Conservation (phyloP, 768 basidiomycete genomes). For the Kwoniella dejecticola region DNA sequence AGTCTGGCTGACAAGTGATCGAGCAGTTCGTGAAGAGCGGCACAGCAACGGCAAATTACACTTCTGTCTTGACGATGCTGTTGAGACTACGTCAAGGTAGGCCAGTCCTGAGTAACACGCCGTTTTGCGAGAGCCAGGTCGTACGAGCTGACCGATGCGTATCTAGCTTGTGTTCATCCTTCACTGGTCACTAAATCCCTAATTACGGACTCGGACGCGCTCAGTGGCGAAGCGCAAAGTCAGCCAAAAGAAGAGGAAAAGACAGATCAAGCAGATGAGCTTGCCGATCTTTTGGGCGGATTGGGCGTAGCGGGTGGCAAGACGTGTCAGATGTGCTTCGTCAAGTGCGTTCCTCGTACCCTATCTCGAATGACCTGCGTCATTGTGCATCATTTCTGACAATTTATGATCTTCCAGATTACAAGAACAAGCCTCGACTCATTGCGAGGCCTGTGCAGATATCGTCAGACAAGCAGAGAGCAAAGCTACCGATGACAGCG, state of each 20-base stretch:
- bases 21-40: constrained; percentile 50
- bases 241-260: constrained; percentile 62
- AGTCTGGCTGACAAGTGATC: too few species aligned
- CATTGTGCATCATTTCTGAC: too few species aligned
- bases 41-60: constrained; percentile 55
- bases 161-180: constrained; percentile 84
- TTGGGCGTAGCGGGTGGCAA: constrained; percentile 64
- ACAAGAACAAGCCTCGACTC: constrained; percentile 54
- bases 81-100: constrained; percentile 86
- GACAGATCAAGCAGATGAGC: constrained; percentile 67
- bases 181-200: constrained; percentile 70
- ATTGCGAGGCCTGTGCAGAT: constrained; percentile 65
- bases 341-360: constrained; percentile 65
- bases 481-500: constrained; percentile 57
- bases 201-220: constrained; percentile 69
- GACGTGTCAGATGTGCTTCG: constrained; percentile 79
- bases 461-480: constrained; percentile 61
- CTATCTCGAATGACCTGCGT: too few species aligned
- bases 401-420: too few species aligned
- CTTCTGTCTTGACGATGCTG: constrained; percentile 55
- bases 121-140: too few species aligned
- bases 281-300: constrained; percentile 71
- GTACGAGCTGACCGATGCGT: background rate
- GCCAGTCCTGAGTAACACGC: constrained; percentile 32
- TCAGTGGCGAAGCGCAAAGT: constrained; percentile 65